These are phyloP conservation scores for Hypoxylon sp. DNA, from an alignment of 2,329 filamentous ascomycete genomes.

Conservation along the genomic window DNA sequence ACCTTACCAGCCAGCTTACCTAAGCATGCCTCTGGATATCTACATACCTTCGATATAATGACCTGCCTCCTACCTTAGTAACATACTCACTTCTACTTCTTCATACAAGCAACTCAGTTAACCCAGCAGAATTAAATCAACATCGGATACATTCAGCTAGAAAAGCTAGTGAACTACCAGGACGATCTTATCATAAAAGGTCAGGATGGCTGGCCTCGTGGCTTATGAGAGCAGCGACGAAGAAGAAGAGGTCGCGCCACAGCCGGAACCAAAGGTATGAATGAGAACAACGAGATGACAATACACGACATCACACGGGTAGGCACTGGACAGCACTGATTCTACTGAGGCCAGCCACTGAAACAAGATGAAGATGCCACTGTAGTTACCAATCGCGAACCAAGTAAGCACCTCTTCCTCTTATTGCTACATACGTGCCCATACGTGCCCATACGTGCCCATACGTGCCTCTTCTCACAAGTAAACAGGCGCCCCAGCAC, in stretches of 20 bases:
- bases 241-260: constrained; percentile 47
- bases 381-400: constrained; percentile 29
- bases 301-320: constrained; percentile 24
- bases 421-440: too few relatives aligned
- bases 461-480: constrained; percentile 16
- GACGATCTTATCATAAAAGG: too few relatives aligned
- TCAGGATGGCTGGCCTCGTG: constrained; percentile 47
- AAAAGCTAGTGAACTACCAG: too few relatives aligned
- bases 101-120: background rate
- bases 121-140: background rate
- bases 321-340: constrained; percentile 51
- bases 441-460: background rate
- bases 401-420: too few relatives aligned
- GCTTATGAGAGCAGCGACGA: constrained; percentile 52
- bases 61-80: background rate
- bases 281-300: constrained; percentile 38
- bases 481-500: constrained; percentile 26
- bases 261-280: constrained; percentile 48
- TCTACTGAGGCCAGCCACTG: constrained; percentile 50
- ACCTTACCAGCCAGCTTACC: background rate
- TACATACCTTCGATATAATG: background rate
- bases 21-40: background rate
- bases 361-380: constrained; percentile 42
- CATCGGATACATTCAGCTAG: background rate
- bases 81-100: background rate